phyloP scores from a whole-genome alignment of 495 filamentous ascomycete genomes.

The Xylaria sp. region DNA sequence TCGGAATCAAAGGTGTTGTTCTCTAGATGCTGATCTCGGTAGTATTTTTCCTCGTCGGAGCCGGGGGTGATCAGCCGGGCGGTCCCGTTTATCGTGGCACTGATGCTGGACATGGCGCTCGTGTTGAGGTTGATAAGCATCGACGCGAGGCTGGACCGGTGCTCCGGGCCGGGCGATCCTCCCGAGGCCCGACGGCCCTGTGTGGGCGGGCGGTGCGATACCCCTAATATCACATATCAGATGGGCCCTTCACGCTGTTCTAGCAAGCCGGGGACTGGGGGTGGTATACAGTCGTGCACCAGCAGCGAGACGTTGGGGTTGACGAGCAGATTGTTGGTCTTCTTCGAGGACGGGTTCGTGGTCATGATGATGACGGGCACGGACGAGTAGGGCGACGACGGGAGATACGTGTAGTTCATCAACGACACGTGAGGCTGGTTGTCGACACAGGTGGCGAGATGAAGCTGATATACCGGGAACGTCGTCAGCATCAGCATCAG shows the following conservation, averaged over 20 bases:
- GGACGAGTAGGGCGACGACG: conserved; percentile 74
- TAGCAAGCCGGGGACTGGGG: neutral
- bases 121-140: conserved; percentile 90
- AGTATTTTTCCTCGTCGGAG: conserved; percentile 82
- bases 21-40: conserved; percentile 79
- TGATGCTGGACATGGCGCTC: conserved; percentile 85
- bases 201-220: conserved; percentile 89
- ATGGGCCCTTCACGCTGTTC: neutral
- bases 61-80: conserved; percentile 74
- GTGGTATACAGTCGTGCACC: conserved; percentile 81
- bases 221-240: conserved; percentile 53
- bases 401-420: conserved; percentile 99
- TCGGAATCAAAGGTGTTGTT: conserved; percentile 82
- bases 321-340: conserved; percentile 81
- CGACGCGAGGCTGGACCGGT: conserved; percentile 74
- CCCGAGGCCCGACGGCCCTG: conserved; percentile 63
- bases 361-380: conserved; percentile 91
- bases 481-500: too few species aligned
- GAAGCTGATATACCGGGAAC: conserved; percentile 71
- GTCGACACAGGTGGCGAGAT: conserved; percentile 86
- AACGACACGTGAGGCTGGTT: conserved; percentile 91
- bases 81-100: conserved; percentile 87
- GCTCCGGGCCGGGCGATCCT: conserved; percentile 68
- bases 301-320: conserved; percentile 95
- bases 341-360: conserved; percentile 84